phyloP scores from a whole-genome alignment of 257 asterid species.

The Pogostemon cablin region DNA sequence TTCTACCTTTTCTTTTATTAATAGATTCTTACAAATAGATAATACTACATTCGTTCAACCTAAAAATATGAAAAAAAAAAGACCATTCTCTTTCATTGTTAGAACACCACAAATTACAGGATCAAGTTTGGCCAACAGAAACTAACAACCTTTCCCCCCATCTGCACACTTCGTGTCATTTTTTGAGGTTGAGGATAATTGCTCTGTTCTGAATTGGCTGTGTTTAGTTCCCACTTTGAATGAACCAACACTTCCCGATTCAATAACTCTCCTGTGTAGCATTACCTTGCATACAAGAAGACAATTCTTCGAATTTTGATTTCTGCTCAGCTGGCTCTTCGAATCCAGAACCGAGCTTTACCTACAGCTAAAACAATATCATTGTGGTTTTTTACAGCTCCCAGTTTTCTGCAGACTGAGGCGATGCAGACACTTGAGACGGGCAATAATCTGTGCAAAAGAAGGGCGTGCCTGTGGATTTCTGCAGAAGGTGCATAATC shows the following conservation, averaged over 20 bases:
- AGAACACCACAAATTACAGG: constrained; percentile 36
- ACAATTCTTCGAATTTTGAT: constrained; percentile 29
- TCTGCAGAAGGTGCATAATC: constrained; percentile 50
- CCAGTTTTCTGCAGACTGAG: constrained; percentile 53
- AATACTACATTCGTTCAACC: constrained; percentile 37
- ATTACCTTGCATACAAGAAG: constrained; percentile 23
- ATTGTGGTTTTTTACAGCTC: constrained; percentile 41
- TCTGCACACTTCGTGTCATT: constrained; percentile 56
- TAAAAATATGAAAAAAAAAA: constrained; percentile 36
- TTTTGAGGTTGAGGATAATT: constrained; percentile 43
- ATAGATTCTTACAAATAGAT: constrained; percentile 37
- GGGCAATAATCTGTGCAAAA: constrained; percentile 80
- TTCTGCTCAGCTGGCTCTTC: constrained; percentile 47
- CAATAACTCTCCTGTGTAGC: constrained; percentile 38
- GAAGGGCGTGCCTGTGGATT: constrained; percentile 81
- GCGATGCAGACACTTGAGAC: constrained; percentile 76
- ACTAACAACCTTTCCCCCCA: constrained; percentile 36
- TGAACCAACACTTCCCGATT: constrained; percentile 83
- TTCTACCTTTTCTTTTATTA: constrained; percentile 14
- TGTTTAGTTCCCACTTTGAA: constrained; percentile 88
- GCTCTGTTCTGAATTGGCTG: constrained; percentile 47
- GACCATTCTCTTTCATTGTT: constrained; percentile 34
- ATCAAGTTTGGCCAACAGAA: constrained; percentile 31
- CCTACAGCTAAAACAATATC: constrained; percentile 42
- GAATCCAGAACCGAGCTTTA: constrained; percentile 41